Percentiles rank a stretch among this genome's conserved stretches.
Evolutionary conservation across 139 green algal genomes (phyloP).

Genomic region (Yamagishiella unicocca): DNA sequence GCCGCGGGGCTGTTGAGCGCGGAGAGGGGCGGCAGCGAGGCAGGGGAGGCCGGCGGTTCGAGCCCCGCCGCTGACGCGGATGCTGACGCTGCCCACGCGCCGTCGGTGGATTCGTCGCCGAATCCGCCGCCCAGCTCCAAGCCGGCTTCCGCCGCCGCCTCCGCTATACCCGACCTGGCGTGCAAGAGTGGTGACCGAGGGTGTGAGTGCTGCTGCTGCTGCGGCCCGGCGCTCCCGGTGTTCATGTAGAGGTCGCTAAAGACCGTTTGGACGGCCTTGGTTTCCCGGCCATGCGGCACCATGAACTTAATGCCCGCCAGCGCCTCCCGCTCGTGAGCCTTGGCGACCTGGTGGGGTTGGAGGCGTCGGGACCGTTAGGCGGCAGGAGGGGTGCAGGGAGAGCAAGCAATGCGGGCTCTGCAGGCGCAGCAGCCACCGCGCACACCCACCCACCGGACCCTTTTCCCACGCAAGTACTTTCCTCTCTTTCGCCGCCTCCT

Average conservation of each 20-base stretch:
- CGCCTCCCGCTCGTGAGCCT: constrained; percentile 39
- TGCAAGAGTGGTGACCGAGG: too few relatives aligned
- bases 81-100: background rate
- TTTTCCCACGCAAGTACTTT: too few relatives aligned
- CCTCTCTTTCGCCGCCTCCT: background rate
- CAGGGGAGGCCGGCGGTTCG: background rate
- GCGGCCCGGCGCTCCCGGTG: background rate
- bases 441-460: too few relatives aligned
- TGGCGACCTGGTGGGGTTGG: constrained; percentile 22
- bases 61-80: background rate
- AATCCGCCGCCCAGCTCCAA: too few relatives aligned
- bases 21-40: constrained; percentile 32
- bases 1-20: background rate
- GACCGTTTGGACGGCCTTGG: constrained; percentile 6
- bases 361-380: too few relatives aligned
- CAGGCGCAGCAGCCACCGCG: too few relatives aligned
- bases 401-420: too few relatives aligned
- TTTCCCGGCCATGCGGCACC: constrained; percentile 28
- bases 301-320: constrained; percentile 24
- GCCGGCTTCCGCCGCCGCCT: too few relatives aligned
- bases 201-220: background rate
- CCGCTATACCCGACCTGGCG: too few relatives aligned
- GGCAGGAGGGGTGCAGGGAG: too few relatives aligned
- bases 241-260: constrained; percentile 17
- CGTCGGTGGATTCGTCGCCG: too few relatives aligned